Percentiles rank a stretch among this genome's conserved stretches.
These are phyloP conservation scores for Globisporangium orthogonon DNA, from an alignment of 352 stramenopile species.

Conservation along the genomic window DNA sequence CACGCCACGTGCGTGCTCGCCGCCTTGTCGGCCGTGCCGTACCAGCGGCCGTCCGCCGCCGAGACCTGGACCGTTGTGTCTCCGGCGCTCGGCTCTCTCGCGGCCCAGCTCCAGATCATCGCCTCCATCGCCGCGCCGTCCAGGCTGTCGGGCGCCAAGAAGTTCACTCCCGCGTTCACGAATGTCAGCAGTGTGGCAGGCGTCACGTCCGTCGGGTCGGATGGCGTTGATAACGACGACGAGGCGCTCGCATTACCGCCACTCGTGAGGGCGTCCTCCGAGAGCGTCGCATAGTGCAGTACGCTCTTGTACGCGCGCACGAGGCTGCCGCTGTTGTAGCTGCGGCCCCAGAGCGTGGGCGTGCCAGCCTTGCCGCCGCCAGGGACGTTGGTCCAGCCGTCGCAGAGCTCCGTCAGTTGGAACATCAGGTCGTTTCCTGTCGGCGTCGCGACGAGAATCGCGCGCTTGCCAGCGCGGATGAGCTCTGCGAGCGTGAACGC, in stretches of 20 bases:
- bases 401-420: slow-evolving; percentile 37
- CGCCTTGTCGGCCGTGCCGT: slow-evolving; percentile 29
- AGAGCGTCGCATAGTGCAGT: slow-evolving; percentile 48
- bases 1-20: slow-evolving; percentile 49
- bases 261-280: slow-evolving; percentile 23
- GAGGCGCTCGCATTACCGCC: slow-evolving; percentile 8
- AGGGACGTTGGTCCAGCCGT: slow-evolving; percentile 34
- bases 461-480: slow-evolving; percentile 37
- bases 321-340: slow-evolving; percentile 34
- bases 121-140: slow-evolving; percentile 39
- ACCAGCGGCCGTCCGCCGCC: slow-evolving; percentile 45
- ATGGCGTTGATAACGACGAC: slow-evolving; percentile 10
- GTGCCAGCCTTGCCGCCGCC: slow-evolving; percentile 13
- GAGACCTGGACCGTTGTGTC: slow-evolving; percentile 38
- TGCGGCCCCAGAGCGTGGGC: slow-evolving; percentile 35
- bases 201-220: slow-evolving; percentile 24
- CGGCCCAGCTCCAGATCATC: slow-evolving; percentile 60
- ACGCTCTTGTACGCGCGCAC: slow-evolving; percentile 42
- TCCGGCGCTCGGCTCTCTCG: slow-evolving; percentile 34
- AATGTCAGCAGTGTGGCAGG: slow-evolving; percentile 34
- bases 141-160: slow-evolving; percentile 50
- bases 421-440: slow-evolving; percentile 55
- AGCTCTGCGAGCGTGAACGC: slow-evolving; percentile 43
- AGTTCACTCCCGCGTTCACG: slow-evolving; percentile 49
- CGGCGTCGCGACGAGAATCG: slow-evolving; percentile 38